Evolutionary conservation across 2,329 filamentous ascomycete species (phyloP).

Genomic region (Fusarium dimerum): DNA sequence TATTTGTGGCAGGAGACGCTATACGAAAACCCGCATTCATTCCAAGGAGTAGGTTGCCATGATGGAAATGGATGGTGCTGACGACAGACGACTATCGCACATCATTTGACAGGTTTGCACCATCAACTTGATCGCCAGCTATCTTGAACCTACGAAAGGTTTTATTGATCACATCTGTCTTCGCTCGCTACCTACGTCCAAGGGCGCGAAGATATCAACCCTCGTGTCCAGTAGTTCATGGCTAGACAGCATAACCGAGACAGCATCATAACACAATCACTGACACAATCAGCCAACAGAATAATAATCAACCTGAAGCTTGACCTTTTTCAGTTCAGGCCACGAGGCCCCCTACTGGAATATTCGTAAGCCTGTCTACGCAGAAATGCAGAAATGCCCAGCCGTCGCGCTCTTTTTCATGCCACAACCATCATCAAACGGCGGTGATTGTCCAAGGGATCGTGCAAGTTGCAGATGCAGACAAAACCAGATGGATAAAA

Average conservation of each 20-base stretch:
- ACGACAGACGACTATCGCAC: constrained; percentile 1
- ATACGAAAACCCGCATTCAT: constrained; percentile 15
- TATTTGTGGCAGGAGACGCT: constrained; percentile 2
- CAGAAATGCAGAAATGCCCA: constrained; percentile 1
- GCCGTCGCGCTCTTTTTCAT: too few relatives aligned
- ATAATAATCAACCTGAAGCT: constrained; percentile 25
- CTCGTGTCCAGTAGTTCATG: not conserved
- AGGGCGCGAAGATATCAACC: constrained; percentile 8
- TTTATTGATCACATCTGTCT: not conserved
- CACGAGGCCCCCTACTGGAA: constrained; percentile 22
- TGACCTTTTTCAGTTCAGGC: constrained; percentile 28
- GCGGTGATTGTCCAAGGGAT: too few relatives aligned
- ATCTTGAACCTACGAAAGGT: too few relatives aligned
- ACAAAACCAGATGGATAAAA: not conserved
- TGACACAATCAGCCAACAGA: constrained; percentile 12
- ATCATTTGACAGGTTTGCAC: constrained; percentile 6
- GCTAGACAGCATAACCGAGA: constrained; percentile 1
- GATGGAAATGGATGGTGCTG: constrained; percentile 8
- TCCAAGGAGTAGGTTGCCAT: constrained; percentile 13
- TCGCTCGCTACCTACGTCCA: not conserved
- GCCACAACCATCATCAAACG: too few relatives aligned
- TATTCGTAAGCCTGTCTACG: constrained; percentile 26
- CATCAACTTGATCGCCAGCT: not conserved
- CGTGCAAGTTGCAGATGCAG: not conserved
- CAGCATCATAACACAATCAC: constrained; percentile 5